A percentile compares a stretch with the other conserved stretches of the same genome.
Conservation (phyloP, 331 rosid genomes). For the Spiraea crenata region DNA sequence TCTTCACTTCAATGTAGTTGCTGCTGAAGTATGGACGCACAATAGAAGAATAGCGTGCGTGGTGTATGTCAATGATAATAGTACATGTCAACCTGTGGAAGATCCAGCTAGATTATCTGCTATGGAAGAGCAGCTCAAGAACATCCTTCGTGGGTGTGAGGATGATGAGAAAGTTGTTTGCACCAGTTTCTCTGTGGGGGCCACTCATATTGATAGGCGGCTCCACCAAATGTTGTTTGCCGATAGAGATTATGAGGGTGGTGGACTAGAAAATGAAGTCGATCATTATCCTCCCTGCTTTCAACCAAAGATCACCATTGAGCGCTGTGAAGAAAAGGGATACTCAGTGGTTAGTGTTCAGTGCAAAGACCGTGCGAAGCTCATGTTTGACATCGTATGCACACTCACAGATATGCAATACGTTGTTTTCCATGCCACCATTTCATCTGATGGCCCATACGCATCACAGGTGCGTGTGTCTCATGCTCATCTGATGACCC, state of each 20-base stretch:
- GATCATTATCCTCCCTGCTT: slow-evolving; percentile 46
- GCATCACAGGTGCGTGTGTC: slow-evolving; percentile 61
- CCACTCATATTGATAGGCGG: slow-evolving; percentile 77
- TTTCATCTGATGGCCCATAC: slow-evolving; percentile 75
- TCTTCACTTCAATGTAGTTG: slow-evolving; percentile 64
- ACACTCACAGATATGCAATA: slow-evolving; percentile 90
- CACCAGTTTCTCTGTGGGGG: slow-evolving; percentile 75
- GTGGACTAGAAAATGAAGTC: slow-evolving; percentile 46
- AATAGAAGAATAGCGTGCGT: slow-evolving; percentile 75
- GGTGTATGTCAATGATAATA: slow-evolving; percentile 61
- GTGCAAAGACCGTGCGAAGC: slow-evolving; percentile 86
- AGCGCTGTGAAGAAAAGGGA: slow-evolving; percentile 72
- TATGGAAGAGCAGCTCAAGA: slow-evolving; percentile 81
- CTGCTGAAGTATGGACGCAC: slow-evolving; percentile 94
- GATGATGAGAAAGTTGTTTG: slow-evolving; percentile 59
- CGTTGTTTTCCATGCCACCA: slow-evolving; percentile 84
- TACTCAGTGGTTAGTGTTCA: slow-evolving; percentile 69
- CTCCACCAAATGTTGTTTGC: slow-evolving; percentile 92
- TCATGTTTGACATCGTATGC: slow-evolving; percentile 91
- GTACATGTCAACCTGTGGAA: slow-evolving; percentile 41
- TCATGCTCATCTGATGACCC: not conserved
- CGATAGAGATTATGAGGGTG: slow-evolving; percentile 72
- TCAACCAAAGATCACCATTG: slow-evolving; percentile 68
- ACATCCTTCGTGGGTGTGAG: slow-evolving; percentile 66
- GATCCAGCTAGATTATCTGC: slow-evolving; percentile 51